Evolutionary conservation across 371 early-diverging fungal species (phyloP), one percentile per base, ranked within the genome.

Genomic region (Apophysomyces variabilis): DNA sequence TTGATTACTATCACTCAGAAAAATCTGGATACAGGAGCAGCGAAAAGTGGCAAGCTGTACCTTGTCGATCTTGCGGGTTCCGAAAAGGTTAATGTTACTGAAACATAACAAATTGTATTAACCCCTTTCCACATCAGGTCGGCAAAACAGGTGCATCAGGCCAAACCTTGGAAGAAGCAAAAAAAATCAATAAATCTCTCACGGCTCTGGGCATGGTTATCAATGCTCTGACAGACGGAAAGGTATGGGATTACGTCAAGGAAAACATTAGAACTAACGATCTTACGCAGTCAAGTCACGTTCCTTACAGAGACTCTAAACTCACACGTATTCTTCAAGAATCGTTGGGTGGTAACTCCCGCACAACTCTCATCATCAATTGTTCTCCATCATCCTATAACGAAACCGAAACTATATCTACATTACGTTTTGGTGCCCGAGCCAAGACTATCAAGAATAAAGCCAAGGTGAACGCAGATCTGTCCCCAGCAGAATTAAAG

Each of bases 21-120:
- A 85, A 96, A 97, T 76, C 71, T 94, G 50, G 76, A 84, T n/a
- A 93, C 91, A 60, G 98, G 97, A 26, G 92, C 91, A 70, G 89
- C 87, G 61, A 95, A 93, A 76, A 89, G 91, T 62, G 95, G 96
- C 58, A 94, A 94, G 67, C 86, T 99, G 46, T 95, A 91, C 69
- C 85, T 99, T 63, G 98, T 99, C 59, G 99, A 99, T 92, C 82
- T 99, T 73, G 99, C 99, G 41, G 99, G 99, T 75, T 99, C 99
- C 35, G 99, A 99, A 87, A 97, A 97, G 85, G 87, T 84, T 38
- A 16, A 54, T 7, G 1, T 8, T 11, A 13, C 21, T 14, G n/a
- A 16, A 47, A n/a, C 12, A 36, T 12, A 58, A 5, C 37, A 11
- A 8, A 26, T 45, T 54, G 16, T 38, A 39, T 18, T 14, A 13